A percentile compares a stretch with the other conserved stretches of the same genome.
Conservation (phyloP, 2,329 filamentous ascomycete genomes). For the Pestalotiopsis sp. region DNA sequence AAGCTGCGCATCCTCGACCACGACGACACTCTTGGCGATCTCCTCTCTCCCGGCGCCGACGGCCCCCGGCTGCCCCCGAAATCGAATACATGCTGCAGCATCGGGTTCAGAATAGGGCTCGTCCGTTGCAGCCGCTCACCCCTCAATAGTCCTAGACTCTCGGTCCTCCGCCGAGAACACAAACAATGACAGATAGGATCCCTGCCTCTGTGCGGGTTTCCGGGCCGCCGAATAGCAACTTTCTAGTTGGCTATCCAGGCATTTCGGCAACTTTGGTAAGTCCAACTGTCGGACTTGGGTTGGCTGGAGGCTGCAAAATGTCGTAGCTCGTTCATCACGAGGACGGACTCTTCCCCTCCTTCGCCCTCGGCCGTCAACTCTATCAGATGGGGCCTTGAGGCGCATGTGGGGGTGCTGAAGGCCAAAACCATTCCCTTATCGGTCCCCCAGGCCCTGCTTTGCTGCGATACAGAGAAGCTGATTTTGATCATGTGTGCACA, state of each 20-base stretch:
- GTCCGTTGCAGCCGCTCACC: constrained; percentile 14
- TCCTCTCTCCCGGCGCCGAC: constrained; percentile 5
- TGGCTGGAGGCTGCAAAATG: constrained; percentile 8
- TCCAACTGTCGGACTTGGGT: constrained; percentile 22
- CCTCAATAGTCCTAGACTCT: constrained; percentile 18
- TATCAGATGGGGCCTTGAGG: constrained; percentile 1
- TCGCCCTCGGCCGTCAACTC: constrained; percentile 12
- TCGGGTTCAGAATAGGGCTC: constrained; percentile 1
- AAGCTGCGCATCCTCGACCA: constrained; percentile 1
- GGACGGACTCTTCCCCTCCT: background rate
- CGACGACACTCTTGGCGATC: background rate
- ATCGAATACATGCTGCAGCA: constrained; percentile 12
- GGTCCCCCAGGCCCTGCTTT: constrained; percentile 7
- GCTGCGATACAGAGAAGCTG: constrained; percentile 13
- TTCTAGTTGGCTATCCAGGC: constrained; percentile 93
- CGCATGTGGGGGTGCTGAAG: constrained; percentile 13
- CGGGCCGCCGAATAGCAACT: constrained; percentile 94
- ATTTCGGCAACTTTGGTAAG: constrained; percentile 96
- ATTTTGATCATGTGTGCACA: constrained; percentile 36
- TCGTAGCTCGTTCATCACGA: constrained; percentile 1
- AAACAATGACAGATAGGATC: constrained; percentile 46
- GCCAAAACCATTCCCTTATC: background rate
- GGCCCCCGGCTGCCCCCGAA: background rate
- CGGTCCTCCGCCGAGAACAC: constrained; percentile 14
- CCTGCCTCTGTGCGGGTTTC: constrained; percentile 92